These are phyloP conservation scores for Cyphellophora attinorum DNA, from an alignment of 2,329 filamentous ascomycete species.

Conservation along the genomic window DNA sequence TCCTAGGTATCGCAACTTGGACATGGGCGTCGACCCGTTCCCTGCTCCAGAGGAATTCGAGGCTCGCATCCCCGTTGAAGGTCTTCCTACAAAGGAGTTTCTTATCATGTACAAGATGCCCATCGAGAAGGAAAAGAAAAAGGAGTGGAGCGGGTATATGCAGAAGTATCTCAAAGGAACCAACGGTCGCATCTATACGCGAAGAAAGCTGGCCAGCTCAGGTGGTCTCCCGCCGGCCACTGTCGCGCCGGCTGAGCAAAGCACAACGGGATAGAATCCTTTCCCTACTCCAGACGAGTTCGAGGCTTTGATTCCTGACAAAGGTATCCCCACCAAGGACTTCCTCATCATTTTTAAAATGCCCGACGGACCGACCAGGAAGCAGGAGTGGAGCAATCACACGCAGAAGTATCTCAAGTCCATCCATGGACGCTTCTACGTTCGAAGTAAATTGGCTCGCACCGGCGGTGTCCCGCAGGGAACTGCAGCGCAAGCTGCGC, in stretches of 20 bases:
- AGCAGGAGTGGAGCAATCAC: not conserved
- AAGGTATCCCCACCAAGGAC: slow-evolving; percentile 35
- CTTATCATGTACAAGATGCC: slow-evolving; percentile 27
- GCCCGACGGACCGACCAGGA: not conserved
- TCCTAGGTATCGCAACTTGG: slow-evolving; percentile 22
- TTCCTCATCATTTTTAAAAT: slow-evolving; percentile 30
- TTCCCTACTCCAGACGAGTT: slow-evolving; percentile 38
- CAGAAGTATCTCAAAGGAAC: not conserved
- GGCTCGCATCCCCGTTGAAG: slow-evolving; percentile 34
- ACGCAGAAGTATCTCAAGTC: too few species aligned
- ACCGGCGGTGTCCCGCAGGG: too few species aligned
- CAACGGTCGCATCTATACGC: slow-evolving; percentile 1
- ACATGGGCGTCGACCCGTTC: slow-evolving; percentile 19
- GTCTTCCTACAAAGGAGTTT: slow-evolving; percentile 35
- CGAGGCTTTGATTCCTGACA: slow-evolving; percentile 34
- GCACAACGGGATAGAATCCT: too few species aligned
- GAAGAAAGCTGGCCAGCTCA: too few species aligned
- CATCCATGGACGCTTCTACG: too few species aligned
- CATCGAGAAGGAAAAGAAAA: not conserved
- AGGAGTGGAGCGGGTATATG: not conserved
- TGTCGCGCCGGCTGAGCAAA: too few species aligned
- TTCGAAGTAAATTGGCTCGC: too few species aligned
- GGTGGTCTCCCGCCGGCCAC: too few species aligned
- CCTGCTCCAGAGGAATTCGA: slow-evolving; percentile 37
- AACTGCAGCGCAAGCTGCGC: too few species aligned